Evolutionary conservation across 768 basidiomycete species (phyloP).

Genomic region (Dacryopinax primogenitus): DNA sequence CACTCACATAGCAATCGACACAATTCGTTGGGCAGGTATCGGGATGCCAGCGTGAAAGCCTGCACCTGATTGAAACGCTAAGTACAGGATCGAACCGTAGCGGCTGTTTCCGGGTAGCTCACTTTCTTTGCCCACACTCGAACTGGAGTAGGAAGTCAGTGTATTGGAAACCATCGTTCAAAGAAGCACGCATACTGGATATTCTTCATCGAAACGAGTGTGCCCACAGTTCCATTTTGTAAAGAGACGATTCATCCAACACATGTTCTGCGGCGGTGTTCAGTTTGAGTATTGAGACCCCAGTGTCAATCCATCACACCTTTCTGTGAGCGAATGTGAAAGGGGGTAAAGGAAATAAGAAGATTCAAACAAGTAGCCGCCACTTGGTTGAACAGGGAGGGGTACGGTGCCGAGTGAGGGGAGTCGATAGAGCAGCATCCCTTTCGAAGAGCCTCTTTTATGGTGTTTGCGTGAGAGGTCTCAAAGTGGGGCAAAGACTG

Average conservation of each 20-base stretch:
- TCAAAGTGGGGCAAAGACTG: not conserved
- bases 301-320: too few relatives aligned
- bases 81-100: too few relatives aligned
- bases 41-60: not conserved
- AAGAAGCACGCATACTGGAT: not conserved
- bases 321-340: too few relatives aligned
- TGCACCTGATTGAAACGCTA: not conserved
- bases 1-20: not conserved
- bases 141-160: not conserved
- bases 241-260: conserved; percentile 5
- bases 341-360: not conserved
- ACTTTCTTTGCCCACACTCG: not conserved
- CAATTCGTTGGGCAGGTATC: not conserved
- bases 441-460: not conserved
- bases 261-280: not conserved
- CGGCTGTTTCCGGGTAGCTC: not conserved
- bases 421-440: not conserved
- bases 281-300: not conserved
- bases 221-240: conserved; percentile 1
- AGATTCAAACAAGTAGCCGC: not conserved
- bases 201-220: not conserved
- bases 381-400: not conserved
- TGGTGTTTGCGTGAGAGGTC: not conserved
- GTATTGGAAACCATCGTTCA: not conserved
- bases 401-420: not conserved